Base-by-base conservation (phyloP, 2,329 filamentous ascomycete genomes). In the Fusarium oxysporum region DNA sequence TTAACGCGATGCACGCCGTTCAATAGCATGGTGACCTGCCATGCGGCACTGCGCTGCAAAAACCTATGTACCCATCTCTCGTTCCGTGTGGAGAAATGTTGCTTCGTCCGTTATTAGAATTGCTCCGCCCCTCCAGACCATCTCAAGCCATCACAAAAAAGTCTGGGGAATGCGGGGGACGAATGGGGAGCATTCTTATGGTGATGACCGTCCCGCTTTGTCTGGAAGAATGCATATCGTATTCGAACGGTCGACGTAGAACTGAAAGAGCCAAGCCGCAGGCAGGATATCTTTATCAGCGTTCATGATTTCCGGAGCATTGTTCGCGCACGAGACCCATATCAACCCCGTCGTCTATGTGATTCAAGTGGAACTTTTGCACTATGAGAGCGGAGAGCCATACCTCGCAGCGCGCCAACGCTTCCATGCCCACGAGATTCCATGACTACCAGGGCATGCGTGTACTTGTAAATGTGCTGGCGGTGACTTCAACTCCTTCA, bases 151-250 rank as follows among this genome's bases (percentile, higher is more conserved):
- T 64, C 58, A 61, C 56, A 9, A 56, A 62, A 62, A 62, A 71
- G 66, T 73, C 70, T 71, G 70, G 71, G 71, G 71, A 73, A 73
- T 73, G 71, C 50, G 70, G 71, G 70, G 70, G 54, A 58, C 66
- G 59, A 62, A 63, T 62, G 40, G 57, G 63, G 53, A 55, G 32
- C 30, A 60, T 68, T 45, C 23, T 60, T 53, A 33, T 51, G 14
- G 28, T 30, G 33, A 62, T 71, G 62, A 58, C 68, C 41, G 45
- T 71, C 51, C 50, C 61, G 68, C 61, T 47, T 44, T 44, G 40
- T 38, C 25, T 47, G 19, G 30, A 55, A 35, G 32, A 51, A 45
- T 65, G 59, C 30, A 38, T 28, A 48, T 23, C 40, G 38, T 48
- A 44, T 48, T 51, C 54, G 54, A 59, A 69, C 64, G 69, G 69